phyloP scores from a whole-genome alignment of 2,329 filamentous ascomycete species.

The Thermoascus crustaceus region DNA sequence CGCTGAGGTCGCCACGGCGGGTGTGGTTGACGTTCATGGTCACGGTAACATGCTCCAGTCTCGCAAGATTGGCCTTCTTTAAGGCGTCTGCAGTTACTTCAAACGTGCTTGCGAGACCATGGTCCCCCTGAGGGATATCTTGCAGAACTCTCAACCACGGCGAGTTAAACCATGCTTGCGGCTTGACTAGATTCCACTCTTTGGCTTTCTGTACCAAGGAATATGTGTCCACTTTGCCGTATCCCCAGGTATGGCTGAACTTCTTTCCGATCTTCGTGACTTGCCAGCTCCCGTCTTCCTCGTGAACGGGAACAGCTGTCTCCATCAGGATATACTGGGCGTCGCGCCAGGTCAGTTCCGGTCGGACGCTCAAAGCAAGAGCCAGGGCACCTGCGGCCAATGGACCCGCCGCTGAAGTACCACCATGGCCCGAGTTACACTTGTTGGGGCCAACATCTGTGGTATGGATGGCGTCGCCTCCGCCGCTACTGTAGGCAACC shows the following conservation, averaged over 20 bases:
- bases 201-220: slow-evolving; percentile 77
- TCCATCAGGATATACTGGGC: slow-evolving; percentile 84
- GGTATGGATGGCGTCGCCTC: slow-evolving; percentile 83
- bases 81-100: slow-evolving; percentile 76
- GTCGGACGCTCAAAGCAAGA: slow-evolving; percentile 73
- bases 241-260: slow-evolving; percentile 92
- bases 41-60: slow-evolving; percentile 88
- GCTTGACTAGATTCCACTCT: slow-evolving; percentile 80
- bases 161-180: slow-evolving; percentile 88
- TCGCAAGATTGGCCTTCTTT: slow-evolving; percentile 70
- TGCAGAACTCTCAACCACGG: slow-evolving; percentile 90
- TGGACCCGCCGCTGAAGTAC: slow-evolving; percentile 90
- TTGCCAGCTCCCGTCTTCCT: slow-evolving; percentile 70
- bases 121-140: slow-evolving; percentile 71
- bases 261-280: slow-evolving; percentile 70
- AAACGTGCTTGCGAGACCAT: slow-evolving; percentile 71
- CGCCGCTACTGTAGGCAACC: slow-evolving; percentile 92
- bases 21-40: slow-evolving; percentile 94
- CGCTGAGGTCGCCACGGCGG: slow-evolving; percentile 81
- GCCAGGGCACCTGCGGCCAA: slow-evolving; percentile 88
- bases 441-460: slow-evolving; percentile 81
- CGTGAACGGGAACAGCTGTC: slow-evolving; percentile 72
- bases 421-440: slow-evolving; percentile 78
- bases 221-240: slow-evolving; percentile 88
- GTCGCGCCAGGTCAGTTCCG: slow-evolving; percentile 87